Percentiles rank a stretch among this genome's conserved stretches.
Evolutionary conservation across 768 basidiomycete genomes (phyloP).

Genomic region (Tricholoma terreum): DNA sequence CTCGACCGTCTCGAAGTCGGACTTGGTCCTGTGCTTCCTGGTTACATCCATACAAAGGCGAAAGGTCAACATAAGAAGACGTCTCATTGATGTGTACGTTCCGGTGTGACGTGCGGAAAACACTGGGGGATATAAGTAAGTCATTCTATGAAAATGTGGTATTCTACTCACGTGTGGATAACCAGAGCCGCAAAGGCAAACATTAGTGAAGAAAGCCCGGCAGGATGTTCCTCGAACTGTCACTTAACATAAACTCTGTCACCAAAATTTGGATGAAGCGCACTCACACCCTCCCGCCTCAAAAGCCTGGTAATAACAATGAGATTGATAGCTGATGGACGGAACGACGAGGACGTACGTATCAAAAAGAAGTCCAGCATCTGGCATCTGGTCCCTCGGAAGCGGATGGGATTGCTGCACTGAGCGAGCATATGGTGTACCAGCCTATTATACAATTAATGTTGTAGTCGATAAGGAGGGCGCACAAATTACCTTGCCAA

Average conservation of each 20-base stretch:
- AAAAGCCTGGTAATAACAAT: slow-evolving; percentile 38
- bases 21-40: slow-evolving; percentile 57
- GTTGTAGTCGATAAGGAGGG: not conserved
- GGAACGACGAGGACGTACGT: slow-evolving; percentile 36
- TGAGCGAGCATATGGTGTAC: slow-evolving; percentile 77
- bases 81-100: slow-evolving; percentile 76
- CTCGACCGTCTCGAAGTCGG: slow-evolving; percentile 58
- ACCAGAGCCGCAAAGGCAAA: slow-evolving; percentile 82
- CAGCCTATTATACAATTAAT: slow-evolving; percentile 38
- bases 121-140: slow-evolving; percentile 36
- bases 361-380: slow-evolving; percentile 79
- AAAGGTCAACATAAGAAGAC: slow-evolving; percentile 82
- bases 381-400: slow-evolving; percentile 68
- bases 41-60: slow-evolving; percentile 78
- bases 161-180: slow-evolving; percentile 58
- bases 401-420: slow-evolving; percentile 69
- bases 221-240: slow-evolving; percentile 74
- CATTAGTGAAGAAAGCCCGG: slow-evolving; percentile 75
- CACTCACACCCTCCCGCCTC: slow-evolving; percentile 60
- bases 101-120: slow-evolving; percentile 78
- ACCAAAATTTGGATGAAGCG: not conserved
- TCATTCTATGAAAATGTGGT: not conserved
- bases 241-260: not conserved
- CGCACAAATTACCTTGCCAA: slow-evolving; percentile 53
- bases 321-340: not conserved